Base-by-base conservation (phyloP, 495 filamentous ascomycete genomes). In the Opeltia flavorubescens region DNA sequence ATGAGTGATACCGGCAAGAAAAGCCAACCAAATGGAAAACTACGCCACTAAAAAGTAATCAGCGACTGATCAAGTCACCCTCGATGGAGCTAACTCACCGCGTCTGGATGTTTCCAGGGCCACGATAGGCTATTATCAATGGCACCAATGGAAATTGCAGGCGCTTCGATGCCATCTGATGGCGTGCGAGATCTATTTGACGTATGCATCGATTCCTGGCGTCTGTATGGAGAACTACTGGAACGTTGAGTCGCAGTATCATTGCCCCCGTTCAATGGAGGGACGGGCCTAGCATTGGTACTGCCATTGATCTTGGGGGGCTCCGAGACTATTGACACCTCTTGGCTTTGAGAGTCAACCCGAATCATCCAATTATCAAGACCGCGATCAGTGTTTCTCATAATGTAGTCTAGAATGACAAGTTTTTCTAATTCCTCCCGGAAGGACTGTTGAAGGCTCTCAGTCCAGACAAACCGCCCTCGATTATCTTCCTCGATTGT, bases 361-460 rank as follows among this genome's bases (percentile, higher is more conserved):
- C 83, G 89, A 54, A 99, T 86, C 91, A 99, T 99, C 91, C 91
- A 99, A 50, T 99, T 99, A 62, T 99, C 91, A 50, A 95, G 67
- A 9, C 91, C 91, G 63, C 91, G 75, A 60, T 99, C 91, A 3
- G 91, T 99, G 58, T 99, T 99, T 20, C 91, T 78, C 91, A 99
- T 99, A 43, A 99, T 94, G 55, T 99, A 99, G 63, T 99, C 91
- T 56, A 99, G 60, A 55, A 99, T 93, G 11, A 99, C 91, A 9
- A 99, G 70, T 64, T 96, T 99, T 64, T 99, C 91, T 29, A 99
- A 69, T 63, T 95, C 83, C 57, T 95, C 93, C 7, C 91, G 70
- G 63, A 99, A 96, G 0, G 83, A 79, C 62, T 94, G 86, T 57
- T 95, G 91, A 18, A 96, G 59, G 13, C 72, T 62, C 18, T 93